phyloP scores from a whole-genome alignment of 2,329 filamentous ascomycete genomes.

The Penicillium hesseltinei region DNA sequence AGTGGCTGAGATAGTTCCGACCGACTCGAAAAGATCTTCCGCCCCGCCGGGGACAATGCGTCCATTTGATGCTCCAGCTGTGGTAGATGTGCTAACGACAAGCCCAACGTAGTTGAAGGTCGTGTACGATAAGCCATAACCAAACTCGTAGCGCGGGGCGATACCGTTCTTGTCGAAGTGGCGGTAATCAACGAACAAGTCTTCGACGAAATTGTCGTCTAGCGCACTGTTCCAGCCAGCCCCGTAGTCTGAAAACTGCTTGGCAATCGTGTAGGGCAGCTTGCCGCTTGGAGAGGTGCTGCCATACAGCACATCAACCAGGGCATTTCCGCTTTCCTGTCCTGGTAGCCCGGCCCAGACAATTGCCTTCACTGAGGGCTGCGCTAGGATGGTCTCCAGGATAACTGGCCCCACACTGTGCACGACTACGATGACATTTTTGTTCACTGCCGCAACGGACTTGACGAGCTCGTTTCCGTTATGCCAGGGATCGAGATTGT shows the following conservation, averaged over 20 bases:
- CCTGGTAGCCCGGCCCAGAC: conserved; percentile 65
- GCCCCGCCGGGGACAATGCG: conserved; percentile 45
- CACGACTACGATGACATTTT: conserved; percentile 63
- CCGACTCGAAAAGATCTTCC: conserved; percentile 52
- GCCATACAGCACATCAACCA: conserved; percentile 49
- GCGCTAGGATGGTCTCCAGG: conserved; percentile 61
- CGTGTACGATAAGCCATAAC: conserved; percentile 57
- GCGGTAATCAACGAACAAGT: conserved; percentile 55
- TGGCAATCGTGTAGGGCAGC: conserved; percentile 62
- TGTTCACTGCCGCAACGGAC: conserved; percentile 57
- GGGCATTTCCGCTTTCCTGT: conserved; percentile 49
- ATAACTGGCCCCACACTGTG: conserved; percentile 63
- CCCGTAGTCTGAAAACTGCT: conserved; percentile 53
- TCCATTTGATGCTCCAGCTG: conserved; percentile 24
- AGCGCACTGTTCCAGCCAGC: conserved; percentile 11
- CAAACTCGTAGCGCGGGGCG: conserved; percentile 55
- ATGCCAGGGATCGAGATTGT: conserved; percentile 49
- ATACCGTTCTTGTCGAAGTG: conserved; percentile 53
- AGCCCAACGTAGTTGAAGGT: conserved; percentile 52
- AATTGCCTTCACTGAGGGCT: conserved; percentile 63
- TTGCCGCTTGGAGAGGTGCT: conserved; percentile 51
- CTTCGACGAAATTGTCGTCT: conserved; percentile 49
- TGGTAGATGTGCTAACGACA: conserved; percentile 49
- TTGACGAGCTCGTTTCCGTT: conserved; percentile 48
- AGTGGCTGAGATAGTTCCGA: conserved; percentile 49